Percentiles rank a stretch among this genome's conserved stretches.
Evolutionary conservation across 306 rosid genomes (phyloP).

Genomic region (Castanea mollissima): DNA sequence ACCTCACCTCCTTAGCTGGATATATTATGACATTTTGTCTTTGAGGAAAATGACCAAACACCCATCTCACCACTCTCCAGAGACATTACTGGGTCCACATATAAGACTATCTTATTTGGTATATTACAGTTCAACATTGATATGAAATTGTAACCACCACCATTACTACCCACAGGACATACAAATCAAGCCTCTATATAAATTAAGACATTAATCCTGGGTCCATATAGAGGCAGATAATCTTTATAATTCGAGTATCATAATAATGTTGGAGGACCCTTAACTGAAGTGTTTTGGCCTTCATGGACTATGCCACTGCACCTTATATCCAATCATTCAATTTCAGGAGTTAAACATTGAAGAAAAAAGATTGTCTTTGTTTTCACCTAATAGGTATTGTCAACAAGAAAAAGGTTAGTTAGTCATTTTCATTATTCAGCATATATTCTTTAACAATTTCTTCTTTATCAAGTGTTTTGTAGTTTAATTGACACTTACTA

Average conservation of each 20-base stretch:
- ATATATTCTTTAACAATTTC: too few species aligned
- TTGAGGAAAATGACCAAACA: constrained; percentile 43
- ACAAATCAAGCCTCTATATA: background rate
- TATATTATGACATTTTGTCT: constrained; percentile 37
- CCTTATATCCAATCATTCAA: background rate
- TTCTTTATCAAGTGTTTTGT: too few species aligned
- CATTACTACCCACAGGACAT: constrained; percentile 21
- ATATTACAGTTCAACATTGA: constrained; percentile 25
- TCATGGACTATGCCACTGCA: background rate
- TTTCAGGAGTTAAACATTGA: too few species aligned
- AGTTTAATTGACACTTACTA: too few species aligned
- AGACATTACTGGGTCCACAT: constrained; percentile 36
- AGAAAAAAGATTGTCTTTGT: too few species aligned
- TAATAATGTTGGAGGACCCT: background rate
- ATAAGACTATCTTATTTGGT: background rate
- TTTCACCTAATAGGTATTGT: too few species aligned
- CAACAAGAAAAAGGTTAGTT: too few species aligned
- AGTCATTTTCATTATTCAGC: too few species aligned
- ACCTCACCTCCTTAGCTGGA: constrained; percentile 40
- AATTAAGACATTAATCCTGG: too few species aligned
- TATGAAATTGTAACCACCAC: constrained; percentile 49
- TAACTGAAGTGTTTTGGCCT: background rate
- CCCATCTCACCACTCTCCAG: constrained; percentile 6
- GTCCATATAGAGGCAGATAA: constrained; percentile 4
- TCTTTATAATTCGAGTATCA: background rate